Evolutionary conservation across 495 filamentous ascomycete genomes (phyloP).

Genomic region (Bacidia gigantensis): DNA sequence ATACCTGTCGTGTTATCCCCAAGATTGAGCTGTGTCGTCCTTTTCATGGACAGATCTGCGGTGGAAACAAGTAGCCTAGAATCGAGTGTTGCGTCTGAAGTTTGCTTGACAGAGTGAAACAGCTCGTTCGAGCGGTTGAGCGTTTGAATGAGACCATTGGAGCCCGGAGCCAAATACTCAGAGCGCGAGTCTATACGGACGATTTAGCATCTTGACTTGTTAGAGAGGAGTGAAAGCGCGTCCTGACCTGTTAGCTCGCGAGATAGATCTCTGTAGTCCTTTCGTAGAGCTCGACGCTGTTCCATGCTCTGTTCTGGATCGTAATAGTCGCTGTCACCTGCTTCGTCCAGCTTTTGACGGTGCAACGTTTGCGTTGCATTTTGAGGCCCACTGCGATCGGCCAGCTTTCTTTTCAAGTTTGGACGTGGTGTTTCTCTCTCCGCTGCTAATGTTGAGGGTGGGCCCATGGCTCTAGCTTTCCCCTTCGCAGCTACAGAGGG

Average conservation of each 20-base stretch:
- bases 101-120: constrained; percentile 66
- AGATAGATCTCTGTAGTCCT: constrained; percentile 51
- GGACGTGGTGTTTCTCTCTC: constrained; percentile 8
- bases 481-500: constrained; percentile 1
- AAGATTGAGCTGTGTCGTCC: constrained; percentile 51
- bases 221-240: background rate
- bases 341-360: constrained; percentile 19
- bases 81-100: constrained; percentile 84
- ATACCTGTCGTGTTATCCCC: constrained; percentile 58
- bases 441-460: constrained; percentile 14
- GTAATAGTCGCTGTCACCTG: constrained; percentile 44
- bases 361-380: constrained; percentile 15
- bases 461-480: constrained; percentile 15
- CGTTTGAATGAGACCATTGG: constrained; percentile 46
- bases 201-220: background rate
- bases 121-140: constrained; percentile 49
- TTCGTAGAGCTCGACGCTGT: constrained; percentile 58
- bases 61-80: constrained; percentile 66
- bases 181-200: constrained; percentile 42
- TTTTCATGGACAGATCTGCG: constrained; percentile 64
- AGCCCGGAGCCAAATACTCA: constrained; percentile 48
- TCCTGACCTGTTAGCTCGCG: constrained; percentile 47
- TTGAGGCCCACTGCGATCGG: constrained; percentile 19
- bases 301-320: constrained; percentile 79
- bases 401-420: constrained; percentile 32